These are phyloP conservation scores for Pisolithus marmoratus DNA, from an alignment of 768 basidiomycete genomes.

Conservation along the genomic window DNA sequence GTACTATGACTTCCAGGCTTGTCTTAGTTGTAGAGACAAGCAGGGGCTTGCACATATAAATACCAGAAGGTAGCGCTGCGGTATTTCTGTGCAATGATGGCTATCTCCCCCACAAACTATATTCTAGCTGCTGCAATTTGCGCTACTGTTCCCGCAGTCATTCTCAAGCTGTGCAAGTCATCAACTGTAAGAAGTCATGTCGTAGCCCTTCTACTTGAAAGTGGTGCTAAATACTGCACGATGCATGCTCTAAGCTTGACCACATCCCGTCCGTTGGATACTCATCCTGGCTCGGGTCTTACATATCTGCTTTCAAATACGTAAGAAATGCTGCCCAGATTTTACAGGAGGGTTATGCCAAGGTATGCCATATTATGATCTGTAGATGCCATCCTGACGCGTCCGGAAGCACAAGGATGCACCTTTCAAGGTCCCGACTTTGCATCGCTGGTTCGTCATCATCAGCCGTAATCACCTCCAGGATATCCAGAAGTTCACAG, in stretches of 20 bases:
- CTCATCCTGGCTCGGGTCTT: conserved; percentile 21
- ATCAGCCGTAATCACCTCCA: conserved; percentile 21
- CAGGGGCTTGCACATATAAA: no score
- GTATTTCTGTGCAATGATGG: no score
- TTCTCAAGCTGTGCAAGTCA: background rate
- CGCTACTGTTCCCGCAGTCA: background rate
- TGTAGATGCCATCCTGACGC: background rate
- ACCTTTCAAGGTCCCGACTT: conserved; percentile 27
- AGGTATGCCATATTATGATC: conserved; percentile 9
- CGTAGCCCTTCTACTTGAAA: background rate
- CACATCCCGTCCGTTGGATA: conserved; percentile 26
- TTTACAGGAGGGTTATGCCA: conserved; percentile 27
- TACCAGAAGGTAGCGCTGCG: no score
- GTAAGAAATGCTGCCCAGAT: conserved; percentile 13
- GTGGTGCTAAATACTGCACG: background rate
- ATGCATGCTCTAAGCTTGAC: conserved; percentile 12
- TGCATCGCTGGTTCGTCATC: conserved; percentile 36
- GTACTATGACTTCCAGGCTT: no score
- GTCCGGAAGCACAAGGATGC: conserved; percentile 7
- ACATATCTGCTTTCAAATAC: conserved; percentile 14
- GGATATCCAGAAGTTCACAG: conserved; percentile 37
- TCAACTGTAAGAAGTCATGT: background rate
- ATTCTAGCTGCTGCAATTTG: background rate
- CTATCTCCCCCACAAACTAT: background rate
- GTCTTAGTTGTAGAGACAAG: no score